Base-by-base conservation (phyloP, 1,139 yeast species). In the Kodamaea sp. region DNA sequence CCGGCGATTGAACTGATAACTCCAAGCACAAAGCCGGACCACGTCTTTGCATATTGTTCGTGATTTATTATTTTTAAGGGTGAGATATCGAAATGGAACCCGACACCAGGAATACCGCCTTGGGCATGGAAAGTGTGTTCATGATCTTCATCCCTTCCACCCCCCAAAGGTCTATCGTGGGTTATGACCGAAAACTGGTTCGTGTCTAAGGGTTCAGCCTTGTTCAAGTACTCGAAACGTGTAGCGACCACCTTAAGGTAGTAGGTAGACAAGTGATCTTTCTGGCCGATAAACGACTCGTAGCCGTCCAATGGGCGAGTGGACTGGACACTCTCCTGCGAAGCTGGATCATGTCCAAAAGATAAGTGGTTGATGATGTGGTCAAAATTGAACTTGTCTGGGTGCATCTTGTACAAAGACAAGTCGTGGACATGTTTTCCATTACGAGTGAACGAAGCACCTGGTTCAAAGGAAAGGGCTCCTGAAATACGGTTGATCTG, bases 391-490 rank as follows among this genome's bases (percentile, higher is more conserved):
- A 80, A 73, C 37, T 76, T 76, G 42, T 73, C 75, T 2, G 66
- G 64, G 42, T 69, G 67, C 47, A 76, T 71, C 27, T 66, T 63
- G 60, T 76, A 92, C 39, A 88, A 69, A 5, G 95, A 83, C 42
- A 85, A 61, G 55, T 92, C 98, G 63, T 92, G 98, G 45, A 78
- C 72, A 56, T 92, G 97, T 44, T 72, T 70, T 15, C 78, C 78
- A 7, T 65, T 63, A 30, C 63, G 53, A 34, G 79, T 76, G 43
- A 69, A 71, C 30, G 85, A 77, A 39, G 76, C 80, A 14, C 98
- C 98, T 2, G 98, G 97, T 1, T 97, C 96, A 70, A 92, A 89
- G 63, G 92, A 97, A 47, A 92, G 66, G 54, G 88, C 85, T 26
- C 98, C 98, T 20, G 86, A 80, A 26, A 92, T 86, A 60, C 95